Conservation (phyloP, 257 asterid species). For the Catharanthus roseus region DNA sequence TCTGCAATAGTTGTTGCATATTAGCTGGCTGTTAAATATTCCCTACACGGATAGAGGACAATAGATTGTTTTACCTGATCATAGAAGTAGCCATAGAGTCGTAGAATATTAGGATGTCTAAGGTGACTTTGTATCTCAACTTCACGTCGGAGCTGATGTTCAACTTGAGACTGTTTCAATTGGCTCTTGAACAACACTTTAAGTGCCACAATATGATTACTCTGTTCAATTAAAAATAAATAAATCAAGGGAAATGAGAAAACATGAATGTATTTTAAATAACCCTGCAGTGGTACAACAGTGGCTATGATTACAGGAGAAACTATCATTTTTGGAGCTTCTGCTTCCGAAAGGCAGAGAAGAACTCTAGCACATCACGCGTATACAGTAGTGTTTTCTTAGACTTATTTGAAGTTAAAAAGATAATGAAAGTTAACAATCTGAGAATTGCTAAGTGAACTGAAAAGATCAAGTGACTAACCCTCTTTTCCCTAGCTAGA, state of each 20-base stretch:
- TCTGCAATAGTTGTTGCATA: constrained; percentile 41
- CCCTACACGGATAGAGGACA: constrained; percentile 1
- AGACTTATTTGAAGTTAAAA: not conserved
- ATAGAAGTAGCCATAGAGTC: constrained; percentile 87
- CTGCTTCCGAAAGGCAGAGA: not conserved
- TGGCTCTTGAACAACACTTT: constrained; percentile 88
- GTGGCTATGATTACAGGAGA: not conserved
- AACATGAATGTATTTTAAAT: not conserved
- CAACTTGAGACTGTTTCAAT: constrained; percentile 84
- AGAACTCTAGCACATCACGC: not conserved
- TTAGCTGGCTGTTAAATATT: constrained; percentile 9
- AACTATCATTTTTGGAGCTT: not conserved
- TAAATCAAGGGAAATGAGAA: not conserved
- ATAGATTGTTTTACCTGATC: constrained; percentile 54
- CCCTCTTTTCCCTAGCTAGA: constrained; percentile 84
- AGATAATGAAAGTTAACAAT: not conserved
- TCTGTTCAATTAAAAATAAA: constrained; percentile 33
- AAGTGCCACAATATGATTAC: constrained; percentile 84
- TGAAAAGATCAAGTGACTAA: constrained; percentile 17
- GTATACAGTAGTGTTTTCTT: not conserved
- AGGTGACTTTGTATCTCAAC: constrained; percentile 96
- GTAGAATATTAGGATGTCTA: constrained; percentile 86
- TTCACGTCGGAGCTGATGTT: constrained; percentile 96
- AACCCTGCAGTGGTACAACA: not conserved
- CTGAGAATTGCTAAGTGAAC: not conserved